Conservation (phyloP, 257 asterid genomes). For the Thymus quinquecostatus region DNA sequence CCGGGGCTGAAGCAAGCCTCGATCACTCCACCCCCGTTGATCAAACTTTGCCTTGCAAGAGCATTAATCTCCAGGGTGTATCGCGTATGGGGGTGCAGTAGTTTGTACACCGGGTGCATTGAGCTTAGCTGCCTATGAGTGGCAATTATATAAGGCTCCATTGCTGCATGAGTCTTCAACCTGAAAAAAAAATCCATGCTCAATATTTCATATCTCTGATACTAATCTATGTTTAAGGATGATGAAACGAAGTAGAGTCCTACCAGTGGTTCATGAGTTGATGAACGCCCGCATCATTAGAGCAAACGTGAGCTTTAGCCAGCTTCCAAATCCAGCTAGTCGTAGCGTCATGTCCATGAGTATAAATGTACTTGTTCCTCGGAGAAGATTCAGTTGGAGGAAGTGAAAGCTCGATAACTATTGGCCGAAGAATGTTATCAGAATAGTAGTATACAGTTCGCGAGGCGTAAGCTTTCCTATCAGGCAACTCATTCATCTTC, state of each 20-base stretch:
- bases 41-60: conserved; percentile 79
- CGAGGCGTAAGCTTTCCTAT: conserved; percentile 88
- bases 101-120: conserved; percentile 75
- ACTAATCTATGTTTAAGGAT: background rate
- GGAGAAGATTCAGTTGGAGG: conserved; percentile 66
- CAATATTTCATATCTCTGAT: background rate
- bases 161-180: conserved; percentile 91
- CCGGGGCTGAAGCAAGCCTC: conserved; percentile 89
- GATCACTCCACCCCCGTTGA: conserved; percentile 88
- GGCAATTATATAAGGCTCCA: conserved; percentile 90
- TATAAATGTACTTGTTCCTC: conserved; percentile 56
- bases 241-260: background rate
- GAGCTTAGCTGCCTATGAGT: conserved; percentile 85
- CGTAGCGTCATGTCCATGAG: conserved; percentile 78
- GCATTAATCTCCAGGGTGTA: conserved; percentile 94
- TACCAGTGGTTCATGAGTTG: conserved; percentile 95
- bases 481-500: conserved; percentile 78
- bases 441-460: conserved; percentile 65
- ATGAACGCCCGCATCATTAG: conserved; percentile 90
- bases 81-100: conserved; percentile 89
- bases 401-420: conserved; percentile 75
- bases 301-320: conserved; percentile 91
- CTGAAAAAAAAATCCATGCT: conserved; percentile 40
- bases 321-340: conserved; percentile 79
- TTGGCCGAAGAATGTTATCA: conserved; percentile 60